These are phyloP conservation scores for Phlyctochytrium planicorne DNA, from an alignment of 192 early-diverging fungal species.

Conservation along the genomic window DNA sequence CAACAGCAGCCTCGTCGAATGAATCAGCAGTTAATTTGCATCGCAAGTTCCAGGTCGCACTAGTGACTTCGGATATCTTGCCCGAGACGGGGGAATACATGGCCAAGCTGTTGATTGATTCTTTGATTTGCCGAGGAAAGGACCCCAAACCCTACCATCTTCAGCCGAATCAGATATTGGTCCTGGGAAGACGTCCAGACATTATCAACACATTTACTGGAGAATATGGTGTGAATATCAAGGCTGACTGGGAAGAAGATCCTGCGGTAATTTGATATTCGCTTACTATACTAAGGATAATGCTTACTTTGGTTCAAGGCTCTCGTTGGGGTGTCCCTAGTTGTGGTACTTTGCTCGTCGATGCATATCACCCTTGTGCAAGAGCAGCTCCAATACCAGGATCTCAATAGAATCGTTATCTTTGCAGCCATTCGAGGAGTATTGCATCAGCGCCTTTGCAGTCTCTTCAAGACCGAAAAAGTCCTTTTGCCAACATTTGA, in stretches of 20 bases:
- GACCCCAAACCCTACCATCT: too few species aligned
- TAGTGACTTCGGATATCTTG: constrained; percentile 1
- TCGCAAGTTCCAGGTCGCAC: neutral
- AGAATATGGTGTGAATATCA: neutral
- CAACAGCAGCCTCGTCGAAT: neutral
- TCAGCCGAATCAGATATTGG: neutral
- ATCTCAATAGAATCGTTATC: neutral
- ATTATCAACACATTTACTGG: neutral
- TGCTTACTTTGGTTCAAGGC: too few species aligned
- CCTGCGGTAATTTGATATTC: neutral
- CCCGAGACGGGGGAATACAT: neutral
- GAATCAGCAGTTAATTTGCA: too few species aligned
- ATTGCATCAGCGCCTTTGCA: neutral
- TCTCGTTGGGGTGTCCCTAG: neutral
- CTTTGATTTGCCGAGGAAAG: too few species aligned
- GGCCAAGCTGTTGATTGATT: neutral
- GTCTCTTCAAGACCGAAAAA: constrained; percentile 5
- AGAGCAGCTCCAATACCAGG: neutral
- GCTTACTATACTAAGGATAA: too few species aligned
- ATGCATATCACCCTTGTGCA: neutral
- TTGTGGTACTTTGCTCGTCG: neutral
- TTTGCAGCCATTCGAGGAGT: neutral
- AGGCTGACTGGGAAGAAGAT: constrained; percentile 5
- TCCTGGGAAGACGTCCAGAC: neutral
- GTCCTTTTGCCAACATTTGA: neutral